Conservation (phyloP, 768 basidiomycete genomes). For the Podaxis carcinomalis region DNA sequence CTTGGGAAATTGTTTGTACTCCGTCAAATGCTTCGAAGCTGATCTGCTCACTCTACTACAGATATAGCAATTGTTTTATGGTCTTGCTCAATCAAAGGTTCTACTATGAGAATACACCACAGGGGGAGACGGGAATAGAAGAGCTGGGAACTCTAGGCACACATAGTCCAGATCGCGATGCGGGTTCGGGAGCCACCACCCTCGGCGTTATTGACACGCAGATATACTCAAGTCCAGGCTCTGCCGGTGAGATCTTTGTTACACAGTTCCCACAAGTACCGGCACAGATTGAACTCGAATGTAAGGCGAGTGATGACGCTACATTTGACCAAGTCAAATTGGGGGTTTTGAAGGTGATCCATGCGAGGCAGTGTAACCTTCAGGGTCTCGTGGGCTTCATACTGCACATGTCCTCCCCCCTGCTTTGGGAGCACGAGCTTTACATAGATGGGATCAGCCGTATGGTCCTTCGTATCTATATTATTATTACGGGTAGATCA, state of each 20-base stretch:
- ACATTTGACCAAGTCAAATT: not conserved
- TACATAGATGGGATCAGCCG: too few species aligned
- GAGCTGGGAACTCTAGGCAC: not conserved
- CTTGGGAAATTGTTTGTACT: not conserved
- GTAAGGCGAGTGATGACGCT: not conserved
- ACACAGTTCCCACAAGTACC: not conserved
- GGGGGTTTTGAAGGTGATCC: not conserved
- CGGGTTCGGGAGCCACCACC: not conserved
- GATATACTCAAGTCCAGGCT: not conserved
- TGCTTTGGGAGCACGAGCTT: too few species aligned
- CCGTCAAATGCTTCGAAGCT: not conserved
- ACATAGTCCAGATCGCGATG: not conserved
- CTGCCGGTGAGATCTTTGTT: not conserved
- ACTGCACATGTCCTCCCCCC: too few species aligned
- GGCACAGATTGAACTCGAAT: not conserved
- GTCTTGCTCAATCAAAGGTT: constrained; percentile 7
- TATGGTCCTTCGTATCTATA: too few species aligned
- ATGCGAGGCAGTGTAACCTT: too few species aligned
- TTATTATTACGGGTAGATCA: too few species aligned
- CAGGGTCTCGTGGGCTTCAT: too few species aligned
- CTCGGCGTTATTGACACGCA: too few species aligned
- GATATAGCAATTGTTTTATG: constrained; percentile 10
- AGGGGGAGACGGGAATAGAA: not conserved
- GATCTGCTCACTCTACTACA: not conserved
- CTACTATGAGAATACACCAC: not conserved